phyloP scores from a whole-genome alignment of 164 flowering plant genomes.

The Taxillus chinensis region DNA sequence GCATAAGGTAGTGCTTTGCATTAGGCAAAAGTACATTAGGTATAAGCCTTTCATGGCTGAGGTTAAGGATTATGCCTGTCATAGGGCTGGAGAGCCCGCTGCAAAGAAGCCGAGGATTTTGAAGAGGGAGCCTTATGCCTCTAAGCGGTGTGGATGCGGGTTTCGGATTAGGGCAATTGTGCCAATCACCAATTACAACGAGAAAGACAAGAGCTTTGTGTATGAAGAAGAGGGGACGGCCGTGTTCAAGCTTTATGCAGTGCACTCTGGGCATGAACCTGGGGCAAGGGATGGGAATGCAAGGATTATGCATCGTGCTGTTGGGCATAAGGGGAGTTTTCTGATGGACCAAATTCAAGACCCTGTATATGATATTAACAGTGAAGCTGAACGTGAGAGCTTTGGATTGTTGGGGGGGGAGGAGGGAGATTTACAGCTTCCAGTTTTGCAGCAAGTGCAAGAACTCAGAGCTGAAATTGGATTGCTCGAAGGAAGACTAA shows the following conservation, averaged over 20 bases:
- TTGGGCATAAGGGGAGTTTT: conserved; percentile 69
- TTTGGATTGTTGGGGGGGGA: conserved; percentile 56
- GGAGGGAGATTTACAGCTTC: conserved; percentile 45
- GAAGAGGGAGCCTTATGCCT: conserved; percentile 91
- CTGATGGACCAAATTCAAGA: conserved; percentile 55
- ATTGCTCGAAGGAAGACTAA: conserved; percentile 51
- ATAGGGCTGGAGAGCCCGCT: conserved; percentile 90
- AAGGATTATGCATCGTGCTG: conserved; percentile 87
- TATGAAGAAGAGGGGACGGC: conserved; percentile 93
- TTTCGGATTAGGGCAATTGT: conserved; percentile 96
- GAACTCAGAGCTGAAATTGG: conserved; percentile 65
- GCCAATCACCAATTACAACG: conserved; percentile 86
- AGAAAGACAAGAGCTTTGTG: conserved; percentile 91
- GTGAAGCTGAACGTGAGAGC: conserved; percentile 54
- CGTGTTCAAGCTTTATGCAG: conserved; percentile 85
- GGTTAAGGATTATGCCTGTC: conserved; percentile 98
- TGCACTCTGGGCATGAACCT: conserved; percentile 96
- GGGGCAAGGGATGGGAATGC: conserved; percentile 98
- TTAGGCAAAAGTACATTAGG: conserved; percentile 92
- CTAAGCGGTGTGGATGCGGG: conserved; percentile 96
- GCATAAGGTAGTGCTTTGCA: conserved; percentile 94
- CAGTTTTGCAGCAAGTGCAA: conserved; percentile 69
- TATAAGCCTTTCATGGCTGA: conserved; percentile 98
- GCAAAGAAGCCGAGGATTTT: conserved; percentile 63
- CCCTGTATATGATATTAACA: conserved; percentile 57